These are phyloP conservation scores for Strobilomyces confusus DNA, from an alignment of 768 basidiomycete genomes.

Conservation along the genomic window DNA sequence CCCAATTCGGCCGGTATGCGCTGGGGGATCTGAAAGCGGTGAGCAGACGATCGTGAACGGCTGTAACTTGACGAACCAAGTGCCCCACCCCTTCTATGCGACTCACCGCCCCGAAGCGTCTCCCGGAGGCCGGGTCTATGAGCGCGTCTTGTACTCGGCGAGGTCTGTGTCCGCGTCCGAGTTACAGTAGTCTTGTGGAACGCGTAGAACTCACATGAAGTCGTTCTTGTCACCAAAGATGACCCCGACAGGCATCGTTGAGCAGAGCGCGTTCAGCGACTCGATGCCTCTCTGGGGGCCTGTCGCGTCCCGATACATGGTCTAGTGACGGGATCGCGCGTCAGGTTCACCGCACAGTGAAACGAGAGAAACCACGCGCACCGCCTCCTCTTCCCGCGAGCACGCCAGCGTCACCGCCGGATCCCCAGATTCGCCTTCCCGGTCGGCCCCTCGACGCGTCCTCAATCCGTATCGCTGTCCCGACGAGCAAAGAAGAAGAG, in stretches of 20 bases:
- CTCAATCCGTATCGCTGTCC: slow-evolving; percentile 47
- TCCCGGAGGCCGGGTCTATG: slow-evolving; percentile 22
- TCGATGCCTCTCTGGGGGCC: slow-evolving; percentile 52
- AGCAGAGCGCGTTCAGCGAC: slow-evolving; percentile 40
- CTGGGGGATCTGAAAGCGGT: slow-evolving; percentile 24
- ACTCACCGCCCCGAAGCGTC: slow-evolving; percentile 21
- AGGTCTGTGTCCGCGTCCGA: slow-evolving; percentile 21
- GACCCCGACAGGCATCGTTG: slow-evolving; percentile 46
- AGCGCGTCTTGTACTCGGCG: slow-evolving; percentile 30
- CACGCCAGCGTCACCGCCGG: slow-evolving; percentile 50
- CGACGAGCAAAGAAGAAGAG: not conserved
- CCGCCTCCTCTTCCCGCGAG: slow-evolving; percentile 58
- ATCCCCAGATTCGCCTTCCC: slow-evolving; percentile 26
- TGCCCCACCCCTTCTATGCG: slow-evolving; percentile 31
- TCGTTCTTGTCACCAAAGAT: slow-evolving; percentile 50
- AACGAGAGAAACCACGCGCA: slow-evolving; percentile 28
- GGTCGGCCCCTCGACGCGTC: slow-evolving; percentile 24
- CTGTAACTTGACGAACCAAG: slow-evolving; percentile 21
- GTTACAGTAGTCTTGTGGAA: not conserved
- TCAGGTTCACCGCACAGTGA: not conserved
- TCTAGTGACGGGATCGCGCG: slow-evolving; percentile 30
- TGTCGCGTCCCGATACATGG: slow-evolving; percentile 59
- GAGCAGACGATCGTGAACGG: not conserved
- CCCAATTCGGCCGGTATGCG: no score
- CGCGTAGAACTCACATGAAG: slow-evolving; percentile 42